A percentile compares a stretch with the other conserved stretches of the same genome.
Conservation (phyloP, 2,329 filamentous ascomycete species). For the Alternaria sp. region DNA sequence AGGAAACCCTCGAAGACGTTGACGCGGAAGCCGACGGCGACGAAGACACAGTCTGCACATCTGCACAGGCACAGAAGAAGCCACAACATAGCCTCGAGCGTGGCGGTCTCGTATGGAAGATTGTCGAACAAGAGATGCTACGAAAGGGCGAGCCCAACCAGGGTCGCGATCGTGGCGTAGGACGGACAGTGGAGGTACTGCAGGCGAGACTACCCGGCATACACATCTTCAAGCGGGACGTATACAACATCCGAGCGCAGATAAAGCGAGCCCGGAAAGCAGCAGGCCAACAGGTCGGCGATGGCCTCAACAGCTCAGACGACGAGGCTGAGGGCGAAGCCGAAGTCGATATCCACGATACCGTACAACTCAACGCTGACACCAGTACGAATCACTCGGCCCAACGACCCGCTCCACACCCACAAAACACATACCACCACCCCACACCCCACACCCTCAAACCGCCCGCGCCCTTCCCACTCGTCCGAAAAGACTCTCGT, state of each 20-base stretch:
- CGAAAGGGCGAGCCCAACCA: constrained; percentile 32
- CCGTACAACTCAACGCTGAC: not conserved
- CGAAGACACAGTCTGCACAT: not conserved
- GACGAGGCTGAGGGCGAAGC: constrained; percentile 9
- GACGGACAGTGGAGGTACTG: constrained; percentile 39
- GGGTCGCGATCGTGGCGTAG: constrained; percentile 41
- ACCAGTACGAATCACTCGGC: not conserved
- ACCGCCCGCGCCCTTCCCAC: not conserved
- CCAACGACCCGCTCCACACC: not conserved
- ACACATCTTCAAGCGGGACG: constrained; percentile 45
- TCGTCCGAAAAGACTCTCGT: not conserved
- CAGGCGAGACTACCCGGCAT: constrained; percentile 39
- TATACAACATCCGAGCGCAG: constrained; percentile 45
- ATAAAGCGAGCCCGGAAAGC: constrained; percentile 41
- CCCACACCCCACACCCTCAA: not conserved
- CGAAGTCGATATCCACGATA: not conserved
- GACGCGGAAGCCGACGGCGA: constrained; percentile 7
- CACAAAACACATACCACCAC: not conserved
- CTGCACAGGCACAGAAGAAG: constrained; percentile 2
- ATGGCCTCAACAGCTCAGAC: constrained; percentile 27
- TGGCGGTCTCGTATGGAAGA: constrained; percentile 42
- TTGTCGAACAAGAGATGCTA: constrained; percentile 45
- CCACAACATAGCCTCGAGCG: constrained; percentile 34
- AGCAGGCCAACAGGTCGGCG: constrained; percentile 34
- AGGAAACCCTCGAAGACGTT: constrained; percentile 1